These are phyloP conservation scores for Naganishia cerealis DNA, from an alignment of 1,284 basidiomycete genomes.

Conservation along the genomic window DNA sequence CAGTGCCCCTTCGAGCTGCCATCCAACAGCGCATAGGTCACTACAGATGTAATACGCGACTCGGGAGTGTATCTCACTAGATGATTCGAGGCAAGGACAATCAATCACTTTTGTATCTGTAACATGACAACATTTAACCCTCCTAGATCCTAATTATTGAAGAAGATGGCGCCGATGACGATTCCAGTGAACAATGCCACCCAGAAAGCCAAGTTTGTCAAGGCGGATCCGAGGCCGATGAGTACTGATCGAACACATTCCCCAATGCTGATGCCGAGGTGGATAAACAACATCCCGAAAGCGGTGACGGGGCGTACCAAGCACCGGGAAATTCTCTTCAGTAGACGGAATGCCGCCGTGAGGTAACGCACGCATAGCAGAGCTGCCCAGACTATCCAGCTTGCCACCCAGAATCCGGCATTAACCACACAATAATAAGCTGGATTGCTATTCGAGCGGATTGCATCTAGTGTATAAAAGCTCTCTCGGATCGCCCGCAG, in stretches of 20 bases:
- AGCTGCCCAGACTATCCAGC: background rate
- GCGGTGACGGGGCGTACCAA: background rate
- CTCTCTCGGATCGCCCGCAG: slow-evolving; percentile 23
- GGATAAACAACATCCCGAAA: background rate
- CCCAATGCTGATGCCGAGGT: background rate
- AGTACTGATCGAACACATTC: background rate
- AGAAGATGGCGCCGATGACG: slow-evolving; percentile 9
- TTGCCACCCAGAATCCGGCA: slow-evolving; percentile 4
- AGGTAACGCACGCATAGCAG: slow-evolving; percentile 3
- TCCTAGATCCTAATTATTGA: background rate
- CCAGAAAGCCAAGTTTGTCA: slow-evolving; percentile 16
- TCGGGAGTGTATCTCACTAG: background rate
- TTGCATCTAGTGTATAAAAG: slow-evolving; percentile 22
- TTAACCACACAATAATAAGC: slow-evolving; percentile 20
- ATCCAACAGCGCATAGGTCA: slow-evolving; percentile 47
- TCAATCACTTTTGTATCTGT: background rate
- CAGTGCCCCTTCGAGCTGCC: slow-evolving; percentile 74
- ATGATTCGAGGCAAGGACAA: background rate
- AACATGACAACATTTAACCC: background rate
- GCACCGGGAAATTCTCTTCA: background rate
- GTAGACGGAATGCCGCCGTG: background rate
- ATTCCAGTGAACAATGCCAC: slow-evolving; percentile 13
- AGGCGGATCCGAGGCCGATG: slow-evolving; percentile 5
- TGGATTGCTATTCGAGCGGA: slow-evolving; percentile 18
- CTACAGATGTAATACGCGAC: background rate